Evolutionary conservation across 441 rosid genomes (phyloP).

Genomic region (Euphorbia schlechtendalii): DNA sequence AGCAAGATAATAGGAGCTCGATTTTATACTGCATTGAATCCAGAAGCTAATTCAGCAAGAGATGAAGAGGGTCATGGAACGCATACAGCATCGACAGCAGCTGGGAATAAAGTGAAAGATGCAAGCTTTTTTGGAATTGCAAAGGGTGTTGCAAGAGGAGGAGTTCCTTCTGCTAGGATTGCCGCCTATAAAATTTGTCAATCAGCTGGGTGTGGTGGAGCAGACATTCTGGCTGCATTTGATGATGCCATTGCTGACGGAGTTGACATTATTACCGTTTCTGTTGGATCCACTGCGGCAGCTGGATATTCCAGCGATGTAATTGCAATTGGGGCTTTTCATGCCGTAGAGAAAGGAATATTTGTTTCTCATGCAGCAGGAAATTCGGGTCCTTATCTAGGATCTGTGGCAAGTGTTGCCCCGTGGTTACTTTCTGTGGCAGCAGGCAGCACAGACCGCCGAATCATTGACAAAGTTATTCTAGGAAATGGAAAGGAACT

Average conservation of each 20-base stretch:
- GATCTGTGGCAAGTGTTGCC: constrained; percentile 43
- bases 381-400: constrained; percentile 44
- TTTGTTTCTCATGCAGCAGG: constrained; percentile 61
- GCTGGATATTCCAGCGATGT: constrained; percentile 23
- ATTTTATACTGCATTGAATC: constrained; percentile 14
- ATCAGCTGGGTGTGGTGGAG: constrained; percentile 19
- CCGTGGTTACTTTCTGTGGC: constrained; percentile 75
- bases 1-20: constrained; percentile 31
- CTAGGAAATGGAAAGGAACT: no score
- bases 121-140: constrained; percentile 24
- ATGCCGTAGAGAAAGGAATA: constrained; percentile 49
- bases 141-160: constrained; percentile 29
- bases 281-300: constrained; percentile 38
- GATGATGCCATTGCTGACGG: no score
- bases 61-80: constrained; percentile 34
- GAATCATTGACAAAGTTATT: constrained; percentile 47
- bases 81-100: constrained; percentile 32
- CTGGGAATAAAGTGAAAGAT: constrained; percentile 18
- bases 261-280: constrained; percentile 48
- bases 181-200: constrained; percentile 32
- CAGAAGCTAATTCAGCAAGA: constrained; percentile 15
- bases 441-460: constrained; percentile 57
- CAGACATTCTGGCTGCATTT: no score
- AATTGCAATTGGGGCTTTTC: constrained; percentile 66
- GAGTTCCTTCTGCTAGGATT: constrained; percentile 33